Conservation (phyloP, 805 yeast genomes). For the Yamadazyma nakazawae region DNA sequence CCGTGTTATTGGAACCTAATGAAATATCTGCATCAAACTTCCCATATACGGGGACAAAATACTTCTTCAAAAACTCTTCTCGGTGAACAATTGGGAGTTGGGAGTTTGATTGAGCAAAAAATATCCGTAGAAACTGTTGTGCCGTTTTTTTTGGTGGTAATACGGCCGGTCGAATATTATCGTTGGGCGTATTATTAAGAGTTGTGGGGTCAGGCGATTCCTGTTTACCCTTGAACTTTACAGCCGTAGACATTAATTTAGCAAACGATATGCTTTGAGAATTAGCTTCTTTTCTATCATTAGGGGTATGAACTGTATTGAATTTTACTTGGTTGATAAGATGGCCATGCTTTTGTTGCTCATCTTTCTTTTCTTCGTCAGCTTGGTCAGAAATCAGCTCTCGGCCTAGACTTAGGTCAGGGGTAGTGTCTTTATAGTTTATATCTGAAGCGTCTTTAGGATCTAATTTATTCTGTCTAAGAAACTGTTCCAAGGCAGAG, state of each 20-base stretch:
- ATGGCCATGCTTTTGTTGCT: slow-evolving; percentile 6
- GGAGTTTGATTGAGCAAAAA: slow-evolving; percentile 76
- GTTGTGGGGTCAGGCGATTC: slow-evolving; percentile 7
- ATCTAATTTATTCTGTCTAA: slow-evolving; percentile 45
- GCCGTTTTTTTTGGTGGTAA: slow-evolving; percentile 75
- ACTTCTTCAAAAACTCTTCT: slow-evolving; percentile 62
- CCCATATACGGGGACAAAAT: slow-evolving; percentile 82
- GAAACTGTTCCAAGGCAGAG: slow-evolving; percentile 48
- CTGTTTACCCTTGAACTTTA: slow-evolving; percentile 44
- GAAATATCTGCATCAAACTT: slow-evolving; percentile 48
- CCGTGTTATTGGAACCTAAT: slow-evolving; percentile 57
- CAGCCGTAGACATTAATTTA: slow-evolving; percentile 71
- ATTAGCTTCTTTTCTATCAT: slow-evolving; percentile 3
- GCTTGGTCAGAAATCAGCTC: not conserved
- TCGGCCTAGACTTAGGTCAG: not conserved
- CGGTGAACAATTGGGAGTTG: slow-evolving; percentile 84
- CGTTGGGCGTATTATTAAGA: slow-evolving; percentile 1
- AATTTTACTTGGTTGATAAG: slow-evolving; percentile 11
- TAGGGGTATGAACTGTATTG: slow-evolving; percentile 8
- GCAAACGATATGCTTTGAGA: slow-evolving; percentile 62
- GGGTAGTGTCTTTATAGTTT: not conserved
- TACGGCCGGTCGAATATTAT: slow-evolving; percentile 36
- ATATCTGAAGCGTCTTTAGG: slow-evolving; percentile 5
- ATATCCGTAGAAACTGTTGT: slow-evolving; percentile 56
- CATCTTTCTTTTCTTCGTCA: not conserved